Percentiles rank a stretch among this genome's conserved stretches.
Conservation (phyloP, 495 filamentous ascomycete genomes). For the Trichocladium uniseriatum region DNA sequence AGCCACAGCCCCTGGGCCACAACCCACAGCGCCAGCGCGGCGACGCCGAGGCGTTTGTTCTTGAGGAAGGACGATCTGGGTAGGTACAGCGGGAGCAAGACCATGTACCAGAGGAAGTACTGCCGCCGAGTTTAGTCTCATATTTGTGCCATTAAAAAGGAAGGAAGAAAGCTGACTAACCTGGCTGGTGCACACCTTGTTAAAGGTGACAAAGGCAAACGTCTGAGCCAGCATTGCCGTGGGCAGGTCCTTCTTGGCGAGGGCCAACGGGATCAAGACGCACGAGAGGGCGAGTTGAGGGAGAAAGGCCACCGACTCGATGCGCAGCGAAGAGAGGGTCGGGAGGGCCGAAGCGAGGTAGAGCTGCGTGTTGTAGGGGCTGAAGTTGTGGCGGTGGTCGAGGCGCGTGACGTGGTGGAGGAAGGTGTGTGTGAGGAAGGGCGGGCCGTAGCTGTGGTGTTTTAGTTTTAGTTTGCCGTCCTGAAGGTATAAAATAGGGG, state of each 20-base stretch:
- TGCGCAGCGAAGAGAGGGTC: constrained; percentile 30
- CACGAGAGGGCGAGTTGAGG: constrained; percentile 76
- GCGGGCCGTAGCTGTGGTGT: constrained; percentile 48
- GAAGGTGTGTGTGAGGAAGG: constrained; percentile 83
- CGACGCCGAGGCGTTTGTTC: constrained; percentile 49
- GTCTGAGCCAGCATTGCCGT: constrained; percentile 96
- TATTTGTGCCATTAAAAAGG: background rate
- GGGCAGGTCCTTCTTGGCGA: constrained; percentile 77
- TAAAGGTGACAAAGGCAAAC: constrained; percentile 93
- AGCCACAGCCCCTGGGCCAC: constrained; percentile 69
- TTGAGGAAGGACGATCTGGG: constrained; percentile 63
- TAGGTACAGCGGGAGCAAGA: constrained; percentile 86
- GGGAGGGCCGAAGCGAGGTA: constrained; percentile 65
- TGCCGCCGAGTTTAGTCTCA: constrained; percentile 22
- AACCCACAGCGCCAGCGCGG: constrained; percentile 62
- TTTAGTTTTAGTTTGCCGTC: background rate
- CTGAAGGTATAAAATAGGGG: background rate
- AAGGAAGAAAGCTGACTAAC: constrained; percentile 36
- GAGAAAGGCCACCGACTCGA: constrained; percentile 78
- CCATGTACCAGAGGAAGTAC: constrained; percentile 98
- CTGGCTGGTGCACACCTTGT: constrained; percentile 98
- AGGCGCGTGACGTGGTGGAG: constrained; percentile 86
- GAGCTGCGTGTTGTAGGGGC: constrained; percentile 84
- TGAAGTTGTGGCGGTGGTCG: constrained; percentile 98
- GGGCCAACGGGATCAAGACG: constrained; percentile 61